phyloP scores from a whole-genome alignment of 495 filamentous ascomycete genomes.

The Annulohypoxylon maeteangense region DNA sequence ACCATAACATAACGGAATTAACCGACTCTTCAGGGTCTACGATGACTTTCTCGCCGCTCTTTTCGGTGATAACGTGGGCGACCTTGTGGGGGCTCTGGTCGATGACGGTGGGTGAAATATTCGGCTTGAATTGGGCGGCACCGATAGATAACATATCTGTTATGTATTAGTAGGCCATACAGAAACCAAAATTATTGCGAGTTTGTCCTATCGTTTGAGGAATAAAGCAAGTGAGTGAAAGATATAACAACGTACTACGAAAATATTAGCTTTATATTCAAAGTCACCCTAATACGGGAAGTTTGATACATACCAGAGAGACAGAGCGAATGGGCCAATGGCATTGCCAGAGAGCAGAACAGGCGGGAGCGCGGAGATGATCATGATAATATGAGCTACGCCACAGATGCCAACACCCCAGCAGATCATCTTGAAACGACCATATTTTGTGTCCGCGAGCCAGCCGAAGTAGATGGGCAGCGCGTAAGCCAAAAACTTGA shows the following conservation, averaged over 20 bases:
- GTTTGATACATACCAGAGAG: constrained; percentile 49
- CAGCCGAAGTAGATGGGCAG: constrained; percentile 69
- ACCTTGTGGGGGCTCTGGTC: constrained; percentile 72
- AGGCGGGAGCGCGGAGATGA: constrained; percentile 67
- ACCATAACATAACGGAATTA: constrained; percentile 71
- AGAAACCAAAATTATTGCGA: constrained; percentile 18
- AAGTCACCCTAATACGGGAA: neutral
- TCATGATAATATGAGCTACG: constrained; percentile 70
- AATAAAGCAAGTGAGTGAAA: constrained; percentile 40
- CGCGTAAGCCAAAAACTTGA: constrained; percentile 66
- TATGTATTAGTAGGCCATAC: constrained; percentile 49
- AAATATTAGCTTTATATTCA: constrained; percentile 16
- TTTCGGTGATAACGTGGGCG: constrained; percentile 68
- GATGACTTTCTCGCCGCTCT: constrained; percentile 77
- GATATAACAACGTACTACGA: constrained; percentile 22
- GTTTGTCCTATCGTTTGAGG: constrained; percentile 3
- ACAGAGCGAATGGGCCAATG: constrained; percentile 66
- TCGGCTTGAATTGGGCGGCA: constrained; percentile 72
- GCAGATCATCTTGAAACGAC: constrained; percentile 69
- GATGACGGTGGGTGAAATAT: constrained; percentile 72
- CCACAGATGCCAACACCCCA: constrained; percentile 69
- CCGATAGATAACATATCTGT: constrained; percentile 66
- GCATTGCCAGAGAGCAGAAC: constrained; percentile 65
- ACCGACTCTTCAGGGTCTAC: constrained; percentile 80
- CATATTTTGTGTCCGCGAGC: constrained; percentile 67